Conservation (phyloP, 805 yeast genomes). For the Metschnikowia vanudenii region DNA sequence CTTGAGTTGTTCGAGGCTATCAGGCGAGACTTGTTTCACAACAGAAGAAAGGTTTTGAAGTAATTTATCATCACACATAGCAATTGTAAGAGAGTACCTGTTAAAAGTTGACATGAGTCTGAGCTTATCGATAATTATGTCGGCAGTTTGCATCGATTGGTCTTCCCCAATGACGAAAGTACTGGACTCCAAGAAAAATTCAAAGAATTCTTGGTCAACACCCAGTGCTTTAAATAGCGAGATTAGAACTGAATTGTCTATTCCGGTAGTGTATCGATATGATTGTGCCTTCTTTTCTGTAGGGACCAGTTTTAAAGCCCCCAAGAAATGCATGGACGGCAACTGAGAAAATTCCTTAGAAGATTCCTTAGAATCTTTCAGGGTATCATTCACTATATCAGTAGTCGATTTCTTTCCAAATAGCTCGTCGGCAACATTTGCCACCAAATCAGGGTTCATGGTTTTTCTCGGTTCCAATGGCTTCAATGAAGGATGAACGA, state of each 20-base stretch:
- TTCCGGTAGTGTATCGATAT: conserved; percentile 35
- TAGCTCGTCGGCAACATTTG: conserved; percentile 10
- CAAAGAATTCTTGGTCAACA: conserved; percentile 48
- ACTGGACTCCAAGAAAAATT: conserved; percentile 46
- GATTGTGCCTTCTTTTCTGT: conserved; percentile 27
- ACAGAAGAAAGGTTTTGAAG: conserved; percentile 8
- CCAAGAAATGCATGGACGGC: conserved; percentile 27
- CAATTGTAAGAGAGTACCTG: conserved; percentile 35
- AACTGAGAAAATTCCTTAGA: conserved; percentile 17
- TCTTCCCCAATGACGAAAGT: conserved; percentile 12
- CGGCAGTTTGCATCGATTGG: conserved; percentile 1
- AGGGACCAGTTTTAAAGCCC: conserved; percentile 29
- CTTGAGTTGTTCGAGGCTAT: not conserved
- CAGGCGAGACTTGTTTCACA: conserved; percentile 2
- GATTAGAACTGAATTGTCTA: conserved; percentile 25
- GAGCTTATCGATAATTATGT: conserved; percentile 10
- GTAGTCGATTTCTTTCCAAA: conserved; percentile 7
- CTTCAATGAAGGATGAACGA: conserved; percentile 1
- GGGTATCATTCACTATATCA: not conserved
- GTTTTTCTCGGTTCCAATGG: not conserved
- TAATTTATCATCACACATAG: conserved; percentile 29
- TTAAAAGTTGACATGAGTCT: conserved; percentile 12
- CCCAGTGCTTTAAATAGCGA: conserved; percentile 43
- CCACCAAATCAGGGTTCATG: conserved; percentile 3
- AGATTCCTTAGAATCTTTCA: not conserved